phyloP scores from a whole-genome alignment of 129 eudicot species.

The sunflower (Helianthus annuus) region HanXRQr2.0-SUNRISE NC_035437.2:142635030-142635529 shows the following conservation, averaged over 20 bases:
- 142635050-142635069: slow-evolving; percentile 70
- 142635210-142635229: slow-evolving; percentile 31
- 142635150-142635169: not conserved
- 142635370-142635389: slow-evolving; percentile 98
- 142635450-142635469: not conserved
- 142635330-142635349: slow-evolving; percentile 98
- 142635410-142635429: slow-evolving; percentile 26
- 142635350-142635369: slow-evolving; percentile 98
- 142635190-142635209: slow-evolving; percentile 98
- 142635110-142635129: slow-evolving; percentile 80
- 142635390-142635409: slow-evolving; percentile 98
- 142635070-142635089: slow-evolving; percentile 93
- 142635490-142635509: not conserved
- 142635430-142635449: not conserved
- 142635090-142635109: slow-evolving; percentile 91
- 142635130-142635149: slow-evolving; percentile 65
- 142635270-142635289: slow-evolving; percentile 20
- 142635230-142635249: slow-evolving; percentile 9
- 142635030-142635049: slow-evolving; percentile 72
- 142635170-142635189: not conserved
- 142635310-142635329: slow-evolving; percentile 99
- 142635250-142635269: slow-evolving; percentile 9
- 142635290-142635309: slow-evolving; percentile 64
- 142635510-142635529: too few species aligned
- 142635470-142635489: not conserved